phyloP scores from a whole-genome alignment of 2,329 filamentous ascomycete genomes.

The Nannizziopsis barbatae region DNA sequence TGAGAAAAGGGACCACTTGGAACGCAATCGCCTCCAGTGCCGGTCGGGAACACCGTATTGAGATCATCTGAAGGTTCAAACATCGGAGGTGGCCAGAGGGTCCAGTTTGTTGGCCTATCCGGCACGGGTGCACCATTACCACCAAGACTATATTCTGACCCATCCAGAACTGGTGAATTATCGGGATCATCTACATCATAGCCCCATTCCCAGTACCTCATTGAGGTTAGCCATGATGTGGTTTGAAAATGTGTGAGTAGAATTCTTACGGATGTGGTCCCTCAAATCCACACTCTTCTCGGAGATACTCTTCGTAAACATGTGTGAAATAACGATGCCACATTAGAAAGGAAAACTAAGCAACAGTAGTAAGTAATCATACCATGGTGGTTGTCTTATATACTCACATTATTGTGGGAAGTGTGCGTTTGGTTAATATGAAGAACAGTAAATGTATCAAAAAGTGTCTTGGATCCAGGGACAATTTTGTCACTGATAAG shows the following conservation, averaged over 20 bases:
- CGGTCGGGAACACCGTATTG: conserved; percentile 8
- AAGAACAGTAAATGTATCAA: conserved; percentile 14
- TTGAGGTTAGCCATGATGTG: not conserved
- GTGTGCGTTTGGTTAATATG: conserved; percentile 16
- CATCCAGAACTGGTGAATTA: conserved; percentile 21
- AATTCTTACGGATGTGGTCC: conserved; percentile 26
- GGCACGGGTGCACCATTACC: conserved; percentile 19
- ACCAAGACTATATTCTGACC: conserved; percentile 23
- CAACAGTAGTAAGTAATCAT: too few species aligned
- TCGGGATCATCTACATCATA: conserved; percentile 17
- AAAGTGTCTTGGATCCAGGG: conserved; percentile 16
- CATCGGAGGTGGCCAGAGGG: conserved; percentile 6
- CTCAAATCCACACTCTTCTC: conserved; percentile 32
- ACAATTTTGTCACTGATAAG: conserved; percentile 8
- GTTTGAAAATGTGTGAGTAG: not conserved
- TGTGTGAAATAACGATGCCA: conserved; percentile 33
- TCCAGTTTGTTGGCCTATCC: conserved; percentile 3
- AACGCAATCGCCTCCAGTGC: conserved; percentile 24
- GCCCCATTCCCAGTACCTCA: conserved; percentile 25
- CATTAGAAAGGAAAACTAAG: conserved; percentile 19
- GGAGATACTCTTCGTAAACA: conserved; percentile 30
- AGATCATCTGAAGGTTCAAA: conserved; percentile 25
- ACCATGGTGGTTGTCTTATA: too few species aligned
- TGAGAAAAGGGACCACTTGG: conserved; percentile 22
- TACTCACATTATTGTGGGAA: conserved; percentile 16